These are phyloP conservation scores for Ilex asprella DNA, from an alignment of 257 asterid species.

Conservation along the genomic window DNA sequence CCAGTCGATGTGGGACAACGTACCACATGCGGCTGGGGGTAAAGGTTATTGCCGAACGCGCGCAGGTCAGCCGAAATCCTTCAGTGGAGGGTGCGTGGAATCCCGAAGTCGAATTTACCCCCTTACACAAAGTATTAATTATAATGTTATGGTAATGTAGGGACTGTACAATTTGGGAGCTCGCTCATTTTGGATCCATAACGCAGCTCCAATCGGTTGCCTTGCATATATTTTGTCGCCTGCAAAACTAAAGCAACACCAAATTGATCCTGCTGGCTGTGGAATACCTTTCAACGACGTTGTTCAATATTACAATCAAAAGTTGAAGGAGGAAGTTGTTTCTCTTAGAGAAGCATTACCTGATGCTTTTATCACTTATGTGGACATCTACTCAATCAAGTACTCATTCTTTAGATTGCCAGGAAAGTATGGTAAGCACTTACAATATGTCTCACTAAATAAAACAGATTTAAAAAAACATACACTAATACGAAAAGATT, in stretches of 20 bases:
- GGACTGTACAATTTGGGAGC: background rate
- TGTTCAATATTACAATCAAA: background rate
- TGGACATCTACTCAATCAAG: background rate
- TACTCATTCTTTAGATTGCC: background rate
- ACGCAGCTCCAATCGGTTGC: background rate
- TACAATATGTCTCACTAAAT: too few relatives aligned
- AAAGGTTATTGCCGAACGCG: too few relatives aligned
- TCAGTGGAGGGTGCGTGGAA: too few relatives aligned
- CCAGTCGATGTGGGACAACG: too few relatives aligned
- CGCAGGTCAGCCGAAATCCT: too few relatives aligned
- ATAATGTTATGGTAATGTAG: background rate
- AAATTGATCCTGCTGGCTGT: background rate
- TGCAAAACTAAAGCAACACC: background rate
- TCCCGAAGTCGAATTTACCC: too few relatives aligned
- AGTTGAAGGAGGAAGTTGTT: too few relatives aligned
- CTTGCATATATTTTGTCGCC: background rate
- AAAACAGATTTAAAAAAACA: too few relatives aligned
- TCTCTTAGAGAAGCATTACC: too few relatives aligned
- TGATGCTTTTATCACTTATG: background rate
- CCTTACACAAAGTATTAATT: too few relatives aligned
- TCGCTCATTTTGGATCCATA: background rate
- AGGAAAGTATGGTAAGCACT: background rate
- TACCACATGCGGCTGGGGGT: too few relatives aligned
- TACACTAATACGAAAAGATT: too few relatives aligned
- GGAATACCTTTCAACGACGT: background rate